Base-by-base conservation (phyloP, 495 filamentous ascomycete genomes). In the Penicillium samsonianum region DNA sequence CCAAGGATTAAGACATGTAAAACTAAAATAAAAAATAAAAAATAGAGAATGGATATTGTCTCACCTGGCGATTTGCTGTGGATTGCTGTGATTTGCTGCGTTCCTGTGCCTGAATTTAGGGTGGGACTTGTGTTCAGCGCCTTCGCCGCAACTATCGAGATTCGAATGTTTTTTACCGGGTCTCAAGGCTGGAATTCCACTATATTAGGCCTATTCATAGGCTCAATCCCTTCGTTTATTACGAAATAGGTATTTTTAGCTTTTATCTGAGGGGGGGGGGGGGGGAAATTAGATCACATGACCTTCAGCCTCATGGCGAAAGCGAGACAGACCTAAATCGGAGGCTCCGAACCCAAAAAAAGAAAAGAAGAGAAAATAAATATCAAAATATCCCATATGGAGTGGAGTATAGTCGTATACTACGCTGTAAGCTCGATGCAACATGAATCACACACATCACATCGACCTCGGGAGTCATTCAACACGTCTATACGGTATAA, bases 381-480 rank as follows among this genome's bases (percentile, higher is more conserved):
- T 7, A 28, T 2, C 14, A 28, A 47, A 47, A 30, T 2, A 47
- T 19, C 25, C n/a, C 44, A 10, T 30, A n/a, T n/a, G n/a, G n/a
- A n/a, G n/a, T n/a, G n/a, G n/a, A 25, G 23, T 2, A 2, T 30
- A 47, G 7, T 20, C 44, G 9, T 12, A 30, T 30, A 14, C 45
- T 31, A 48, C 45, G n/a, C 23, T 20, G 4, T 20, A 20, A 12
- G 4, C 26, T 9, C n/a, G 23, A 48, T 48, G 45, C 25, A 48
- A 48, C 26, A 48, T 4, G 9, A 19, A 4, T 5, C 26, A 33
- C 28, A 23, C 41, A 43, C n/a, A n/a, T 42, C 40, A 20, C 40
- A 42, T n/a, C n/a, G n/a, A n/a, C n/a, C n/a, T 10, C 45, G n/a
- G n/a, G n/a, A 31, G 45, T 14, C 35, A 52, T 52, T 52, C 23